Conservation (phyloP, 495 filamentous ascomycete genomes). For the Daldinia grandis region DNA sequence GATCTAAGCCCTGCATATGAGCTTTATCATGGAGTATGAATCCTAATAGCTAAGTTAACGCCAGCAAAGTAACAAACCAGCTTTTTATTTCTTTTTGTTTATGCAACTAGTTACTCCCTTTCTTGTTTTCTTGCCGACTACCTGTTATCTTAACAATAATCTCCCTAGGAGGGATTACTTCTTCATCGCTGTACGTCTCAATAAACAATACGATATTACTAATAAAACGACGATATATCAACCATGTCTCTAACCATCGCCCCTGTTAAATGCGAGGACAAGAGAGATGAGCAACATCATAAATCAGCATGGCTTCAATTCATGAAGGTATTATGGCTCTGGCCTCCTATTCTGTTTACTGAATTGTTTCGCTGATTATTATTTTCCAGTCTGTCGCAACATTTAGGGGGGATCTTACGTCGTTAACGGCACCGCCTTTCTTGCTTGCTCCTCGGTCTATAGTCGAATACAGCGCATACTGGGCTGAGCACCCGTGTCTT, state of each 20-base stretch:
- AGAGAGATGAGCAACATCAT: conserved; percentile 34
- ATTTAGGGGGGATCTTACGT: conserved; percentile 85
- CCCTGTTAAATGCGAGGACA: conserved; percentile 36
- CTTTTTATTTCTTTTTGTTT: background rate
- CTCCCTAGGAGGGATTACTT: background rate
- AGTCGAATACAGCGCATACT: conserved; percentile 85
- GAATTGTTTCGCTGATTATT: conserved; percentile 10
- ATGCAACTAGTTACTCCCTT: background rate
- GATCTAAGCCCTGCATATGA: conserved; percentile 3
- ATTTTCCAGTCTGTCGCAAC: conserved; percentile 74
- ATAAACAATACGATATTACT: background rate
- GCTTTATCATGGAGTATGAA: conserved; percentile 20
- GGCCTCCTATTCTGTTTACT: background rate
- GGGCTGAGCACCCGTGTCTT: conserved; percentile 82
- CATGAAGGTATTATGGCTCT: conserved; percentile 43
- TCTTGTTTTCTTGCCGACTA: background rate
- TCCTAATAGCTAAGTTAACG: conserved; percentile 8
- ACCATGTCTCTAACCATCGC: conserved; percentile 33
- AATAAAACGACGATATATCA: background rate
- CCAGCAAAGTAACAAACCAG: background rate
- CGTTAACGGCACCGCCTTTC: conserved; percentile 85
- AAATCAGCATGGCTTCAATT: conserved; percentile 47
- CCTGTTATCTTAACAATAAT: background rate
- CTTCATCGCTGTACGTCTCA: background rate
- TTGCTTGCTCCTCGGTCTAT: conserved; percentile 82